Evolutionary conservation across 306 rosid genomes (phyloP).

Genomic region (Cucurbita moschata): DNA sequence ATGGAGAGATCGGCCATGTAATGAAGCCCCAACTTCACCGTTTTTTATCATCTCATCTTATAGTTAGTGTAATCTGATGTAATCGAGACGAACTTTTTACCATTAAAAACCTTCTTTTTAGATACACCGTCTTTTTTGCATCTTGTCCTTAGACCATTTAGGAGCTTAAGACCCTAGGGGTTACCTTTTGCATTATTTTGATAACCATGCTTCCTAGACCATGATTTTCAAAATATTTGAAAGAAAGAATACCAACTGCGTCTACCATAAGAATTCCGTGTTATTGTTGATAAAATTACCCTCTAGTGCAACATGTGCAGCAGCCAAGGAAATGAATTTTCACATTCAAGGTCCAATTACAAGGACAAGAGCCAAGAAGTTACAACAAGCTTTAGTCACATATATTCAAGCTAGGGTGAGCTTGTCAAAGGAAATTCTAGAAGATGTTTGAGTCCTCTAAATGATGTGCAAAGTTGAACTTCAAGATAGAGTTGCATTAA

Average conservation of each 20-base stretch:
- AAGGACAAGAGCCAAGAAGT: too few species aligned
- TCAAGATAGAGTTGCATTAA: too few species aligned
- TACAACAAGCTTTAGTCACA: too few species aligned
- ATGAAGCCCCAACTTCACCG: neutral
- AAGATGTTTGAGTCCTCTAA: too few species aligned
- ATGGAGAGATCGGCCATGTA: neutral
- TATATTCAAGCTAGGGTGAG: too few species aligned
- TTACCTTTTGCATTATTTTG: neutral
- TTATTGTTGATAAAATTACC: neutral
- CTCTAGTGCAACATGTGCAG: neutral
- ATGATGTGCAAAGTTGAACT: too few species aligned
- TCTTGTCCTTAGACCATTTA: neutral
- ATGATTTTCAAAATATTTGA: neutral
- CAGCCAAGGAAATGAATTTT: neutral
- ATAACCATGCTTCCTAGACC: neutral
- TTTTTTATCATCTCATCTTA: neutral
- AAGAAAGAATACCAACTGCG: neutral
- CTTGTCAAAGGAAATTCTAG: too few species aligned
- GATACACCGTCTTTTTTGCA: neutral
- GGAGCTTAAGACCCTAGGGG: neutral
- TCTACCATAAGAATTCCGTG: neutral
- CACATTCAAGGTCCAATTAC: too few species aligned
- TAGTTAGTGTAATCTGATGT: neutral
- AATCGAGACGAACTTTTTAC: neutral
- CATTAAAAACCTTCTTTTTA: neutral